Conservation (phyloP, 1,284 basidiomycete genomes). For the Cutaneotrichosporon cutaneum region DNA sequence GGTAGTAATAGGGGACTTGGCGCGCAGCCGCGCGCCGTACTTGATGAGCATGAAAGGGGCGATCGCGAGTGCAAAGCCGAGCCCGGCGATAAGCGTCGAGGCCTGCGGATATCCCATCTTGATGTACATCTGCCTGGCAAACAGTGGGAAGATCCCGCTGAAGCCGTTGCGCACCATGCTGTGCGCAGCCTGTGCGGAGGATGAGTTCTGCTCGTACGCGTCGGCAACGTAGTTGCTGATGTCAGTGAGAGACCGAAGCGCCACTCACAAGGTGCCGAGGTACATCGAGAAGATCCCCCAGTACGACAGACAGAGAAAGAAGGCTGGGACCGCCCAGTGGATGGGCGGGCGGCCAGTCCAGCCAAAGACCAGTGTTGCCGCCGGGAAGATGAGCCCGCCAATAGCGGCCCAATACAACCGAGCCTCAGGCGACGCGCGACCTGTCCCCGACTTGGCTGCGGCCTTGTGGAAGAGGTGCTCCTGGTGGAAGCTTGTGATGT, state of each 20-base stretch:
- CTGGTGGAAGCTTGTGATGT: constrained; percentile 62
- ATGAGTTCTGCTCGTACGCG: constrained; percentile 41
- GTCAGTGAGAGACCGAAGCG: background rate
- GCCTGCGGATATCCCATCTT: constrained; percentile 43
- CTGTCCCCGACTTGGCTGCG: constrained; percentile 30
- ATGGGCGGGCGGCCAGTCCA: constrained; percentile 43
- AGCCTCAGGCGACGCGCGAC: constrained; percentile 54
- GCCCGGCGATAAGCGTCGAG: constrained; percentile 40
- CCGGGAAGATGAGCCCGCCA: constrained; percentile 48
- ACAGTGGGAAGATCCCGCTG: constrained; percentile 45
- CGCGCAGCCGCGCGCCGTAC: constrained; percentile 44
- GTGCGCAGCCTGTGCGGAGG: constrained; percentile 52
- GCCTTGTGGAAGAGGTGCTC: constrained; percentile 39
- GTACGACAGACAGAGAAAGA: constrained; percentile 35
- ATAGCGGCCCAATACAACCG: constrained; percentile 52
- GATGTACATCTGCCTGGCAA: constrained; percentile 42
- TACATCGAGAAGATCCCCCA: constrained; percentile 46
- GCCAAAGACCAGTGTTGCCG: constrained; percentile 37
- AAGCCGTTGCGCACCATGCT: constrained; percentile 48
- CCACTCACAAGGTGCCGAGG: constrained; percentile 43
- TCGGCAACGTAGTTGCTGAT: constrained; percentile 46
- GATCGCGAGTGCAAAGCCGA: constrained; percentile 42
- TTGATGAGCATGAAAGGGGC: constrained; percentile 45
- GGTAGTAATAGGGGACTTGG: constrained; percentile 21
- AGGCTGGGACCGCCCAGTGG: constrained; percentile 41